Evolutionary conservation across 2,329 filamentous ascomycete genomes (phyloP).

Genomic region (Monilinia fructicola): DNA sequence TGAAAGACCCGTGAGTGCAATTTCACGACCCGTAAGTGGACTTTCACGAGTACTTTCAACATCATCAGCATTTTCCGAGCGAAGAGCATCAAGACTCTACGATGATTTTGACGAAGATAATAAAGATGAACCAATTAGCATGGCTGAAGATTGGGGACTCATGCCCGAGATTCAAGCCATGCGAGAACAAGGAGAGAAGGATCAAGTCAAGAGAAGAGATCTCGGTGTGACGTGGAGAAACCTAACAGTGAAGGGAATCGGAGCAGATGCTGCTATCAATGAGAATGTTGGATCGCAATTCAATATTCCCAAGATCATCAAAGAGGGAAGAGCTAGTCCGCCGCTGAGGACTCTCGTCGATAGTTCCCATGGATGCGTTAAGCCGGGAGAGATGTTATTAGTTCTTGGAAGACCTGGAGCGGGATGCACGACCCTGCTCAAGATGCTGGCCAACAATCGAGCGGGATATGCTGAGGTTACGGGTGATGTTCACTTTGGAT

Average conservation of each 20-base stretch:
- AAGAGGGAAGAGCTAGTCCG: slow-evolving; percentile 56
- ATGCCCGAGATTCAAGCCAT: slow-evolving; percentile 37
- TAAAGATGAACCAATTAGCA: slow-evolving; percentile 27
- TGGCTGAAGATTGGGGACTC: slow-evolving; percentile 35
- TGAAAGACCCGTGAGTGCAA: neutral
- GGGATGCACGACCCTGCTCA: slow-evolving; percentile 70
- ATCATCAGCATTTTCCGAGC: slow-evolving; percentile 28
- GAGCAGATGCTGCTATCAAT: slow-evolving; percentile 37
- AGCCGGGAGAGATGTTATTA: slow-evolving; percentile 70
- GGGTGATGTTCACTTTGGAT: slow-evolving; percentile 59
- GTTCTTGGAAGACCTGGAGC: slow-evolving; percentile 68
- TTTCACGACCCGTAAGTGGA: slow-evolving; percentile 7
- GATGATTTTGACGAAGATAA: slow-evolving; percentile 32
- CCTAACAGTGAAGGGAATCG: slow-evolving; percentile 38
- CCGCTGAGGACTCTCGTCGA: slow-evolving; percentile 65
- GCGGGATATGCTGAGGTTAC: slow-evolving; percentile 57
- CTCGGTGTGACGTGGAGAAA: slow-evolving; percentile 40
- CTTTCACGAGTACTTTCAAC: slow-evolving; percentile 27
- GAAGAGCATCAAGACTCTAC: slow-evolving; percentile 26
- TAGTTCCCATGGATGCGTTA: slow-evolving; percentile 65
- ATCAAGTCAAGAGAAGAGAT: slow-evolving; percentile 39
- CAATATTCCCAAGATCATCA: slow-evolving; percentile 28
- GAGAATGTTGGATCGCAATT: slow-evolving; percentile 38
- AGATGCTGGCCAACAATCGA: slow-evolving; percentile 65
- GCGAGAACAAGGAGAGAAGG: slow-evolving; percentile 32